Base-by-base conservation (phyloP, 108 stramenopile genomes). In the Cyclotella kingstonii region DNA sequence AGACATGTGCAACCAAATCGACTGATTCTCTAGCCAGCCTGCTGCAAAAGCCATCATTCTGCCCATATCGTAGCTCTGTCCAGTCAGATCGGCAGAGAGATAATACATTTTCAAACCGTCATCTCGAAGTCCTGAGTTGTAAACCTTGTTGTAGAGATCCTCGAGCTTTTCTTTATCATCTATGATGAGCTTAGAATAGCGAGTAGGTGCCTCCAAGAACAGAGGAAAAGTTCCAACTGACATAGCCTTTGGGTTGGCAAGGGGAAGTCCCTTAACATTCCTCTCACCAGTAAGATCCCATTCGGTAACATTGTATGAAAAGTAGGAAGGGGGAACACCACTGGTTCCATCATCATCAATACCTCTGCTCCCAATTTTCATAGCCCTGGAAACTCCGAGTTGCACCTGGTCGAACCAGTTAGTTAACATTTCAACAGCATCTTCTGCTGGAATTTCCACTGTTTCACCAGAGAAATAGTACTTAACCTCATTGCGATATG, bases 1-100 rank as follows among this genome's bases (percentile, higher is more conserved):
- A 42, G 88, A 90, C 96, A 97, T 97, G 84, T 97, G 96, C 82
- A 92, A 86, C 96, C 96, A 97, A 58, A 97, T 88, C 33, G 85
- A 87, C 68, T 95, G 89, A 72, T 97, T 95, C 78, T 97, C 96
- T 18, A 97, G 80, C 96, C 96, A 97, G 18, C 96, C 96, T 33
- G 96, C 93, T 21, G 93, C 69, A 59, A 97, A 97, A 7, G 93
- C 93, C 86, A 93, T 97, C 85, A 95, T 95, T 39, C 96, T 73
- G 63, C 96, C 96, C 88, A 95, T 95, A 52, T 95, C 94, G 59
- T 79, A 91, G 47, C 83, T 84, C 70, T 97, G 94, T 33, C 94
- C 95, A 41, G 78, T 75, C 29, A 97, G 82, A 69, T 84, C 88
- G 46, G 90, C 91, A 39, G 89, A 94, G 40, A 97, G 68, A 51